Evolutionary conservation across 257 asterid species (phyloP).

Genomic region (Osmanthus fragrans): DNA sequence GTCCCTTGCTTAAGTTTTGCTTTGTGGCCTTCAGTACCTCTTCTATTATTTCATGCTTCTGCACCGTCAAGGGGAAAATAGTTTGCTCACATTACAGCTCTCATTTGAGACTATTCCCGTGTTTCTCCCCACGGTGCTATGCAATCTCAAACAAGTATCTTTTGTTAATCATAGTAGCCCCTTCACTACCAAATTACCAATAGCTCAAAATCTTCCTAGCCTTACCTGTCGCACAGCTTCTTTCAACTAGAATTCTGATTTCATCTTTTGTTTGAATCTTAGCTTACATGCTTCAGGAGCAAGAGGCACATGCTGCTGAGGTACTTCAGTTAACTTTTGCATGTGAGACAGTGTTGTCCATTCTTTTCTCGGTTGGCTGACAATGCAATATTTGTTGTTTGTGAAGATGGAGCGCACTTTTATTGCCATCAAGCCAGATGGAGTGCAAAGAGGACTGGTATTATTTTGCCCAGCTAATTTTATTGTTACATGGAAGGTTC

Average conservation of each 20-base stretch:
- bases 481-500: constrained; percentile 5
- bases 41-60: constrained; percentile 20
- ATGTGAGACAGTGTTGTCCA: neutral
- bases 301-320: constrained; percentile 90
- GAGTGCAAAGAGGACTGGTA: constrained; percentile 99
- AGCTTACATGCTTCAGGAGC: constrained; percentile 89
- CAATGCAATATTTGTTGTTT: constrained; percentile 12
- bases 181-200: neutral
- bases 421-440: constrained; percentile 99
- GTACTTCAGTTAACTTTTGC: constrained; percentile 38
- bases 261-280: constrained; percentile 21
- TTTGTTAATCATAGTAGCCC: neutral
- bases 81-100: constrained; percentile 17
- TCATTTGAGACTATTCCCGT: constrained; percentile 13
- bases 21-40: constrained; percentile 31
- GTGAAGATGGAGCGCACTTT: constrained; percentile 84
- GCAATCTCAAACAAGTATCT: constrained; percentile 9
- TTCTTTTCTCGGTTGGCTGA: constrained; percentile 27
- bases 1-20: constrained; percentile 26
- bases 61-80: constrained; percentile 20
- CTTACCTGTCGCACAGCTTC: neutral
- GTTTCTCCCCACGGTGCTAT: constrained; percentile 20
- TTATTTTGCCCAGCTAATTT: constrained; percentile 8
- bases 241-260: constrained; percentile 18
- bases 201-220: neutral